Percentiles rank a stretch among this genome's conserved stretches.
Conservation (phyloP, 2,329 filamentous ascomycete species). For the Cytospora piceicola region DNA sequence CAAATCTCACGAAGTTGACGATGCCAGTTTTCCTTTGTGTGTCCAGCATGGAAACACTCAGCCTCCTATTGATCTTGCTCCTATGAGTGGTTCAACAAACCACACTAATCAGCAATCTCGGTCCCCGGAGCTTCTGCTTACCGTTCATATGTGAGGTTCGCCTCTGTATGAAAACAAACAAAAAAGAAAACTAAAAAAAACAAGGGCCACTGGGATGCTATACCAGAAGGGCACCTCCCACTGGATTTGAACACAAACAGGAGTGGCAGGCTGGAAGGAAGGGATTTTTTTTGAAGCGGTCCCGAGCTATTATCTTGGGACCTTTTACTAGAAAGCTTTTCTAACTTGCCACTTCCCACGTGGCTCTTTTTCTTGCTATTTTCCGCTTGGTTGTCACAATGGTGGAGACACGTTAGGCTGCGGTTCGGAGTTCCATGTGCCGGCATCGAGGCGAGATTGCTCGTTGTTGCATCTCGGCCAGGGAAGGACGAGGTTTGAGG, state of each 20-base stretch:
- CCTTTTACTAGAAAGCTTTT: not conserved
- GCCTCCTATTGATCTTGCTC: conserved; percentile 4
- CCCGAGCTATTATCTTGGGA: not conserved
- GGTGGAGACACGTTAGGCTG: not conserved
- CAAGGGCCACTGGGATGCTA: not conserved
- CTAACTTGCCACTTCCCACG: conserved; percentile 1
- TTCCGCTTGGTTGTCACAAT: conserved; percentile 13
- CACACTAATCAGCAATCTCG: not conserved
- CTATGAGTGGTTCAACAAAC: not conserved
- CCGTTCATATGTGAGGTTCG: conserved; percentile 2
- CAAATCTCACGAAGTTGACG: conserved; percentile 23
- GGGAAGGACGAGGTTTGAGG: conserved; percentile 1
- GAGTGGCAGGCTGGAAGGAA: conserved; percentile 13
- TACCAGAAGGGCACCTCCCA: not conserved
- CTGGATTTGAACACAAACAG: conserved; percentile 11
- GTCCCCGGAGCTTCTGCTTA: not conserved
- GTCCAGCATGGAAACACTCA: conserved; percentile 9
- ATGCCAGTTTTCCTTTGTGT: conserved; percentile 13
- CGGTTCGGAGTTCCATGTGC: conserved; percentile 10
- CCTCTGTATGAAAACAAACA: not conserved
- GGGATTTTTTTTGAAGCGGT: conserved; percentile 19
- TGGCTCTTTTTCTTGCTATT: conserved; percentile 17
- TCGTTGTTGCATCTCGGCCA: conserved; percentile 16
- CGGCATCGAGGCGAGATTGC: conserved; percentile 17
- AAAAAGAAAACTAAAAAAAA: too few species aligned